phyloP scores from a whole-genome alignment of 169 alveolate species.

The Plasmodium malariae region DNA sequence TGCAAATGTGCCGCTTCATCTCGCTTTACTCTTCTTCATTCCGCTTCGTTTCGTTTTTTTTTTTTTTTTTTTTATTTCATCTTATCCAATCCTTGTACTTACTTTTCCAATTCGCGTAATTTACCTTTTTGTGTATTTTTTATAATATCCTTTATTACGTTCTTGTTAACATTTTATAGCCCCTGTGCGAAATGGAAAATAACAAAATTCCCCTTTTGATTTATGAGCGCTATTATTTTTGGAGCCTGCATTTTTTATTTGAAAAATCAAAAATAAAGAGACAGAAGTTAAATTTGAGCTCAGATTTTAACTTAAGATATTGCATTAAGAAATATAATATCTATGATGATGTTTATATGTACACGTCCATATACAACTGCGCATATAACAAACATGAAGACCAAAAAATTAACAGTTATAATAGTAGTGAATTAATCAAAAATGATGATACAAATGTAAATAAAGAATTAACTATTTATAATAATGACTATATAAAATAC shows the following conservation, averaged over 20 bases:
- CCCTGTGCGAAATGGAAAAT: conserved; percentile 6
- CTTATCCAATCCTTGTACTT: neutral
- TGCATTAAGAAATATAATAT: conserved; percentile 4
- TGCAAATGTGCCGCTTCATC: neutral
- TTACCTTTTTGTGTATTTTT: neutral
- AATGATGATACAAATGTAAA: neutral
- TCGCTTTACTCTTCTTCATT: neutral
- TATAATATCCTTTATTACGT: neutral
- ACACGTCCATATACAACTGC: conserved; percentile 45
- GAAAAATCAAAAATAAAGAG: conserved; percentile 70
- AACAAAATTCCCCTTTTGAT: conserved; percentile 60
- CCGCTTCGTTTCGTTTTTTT: neutral
- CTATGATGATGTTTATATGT: conserved; percentile 48
- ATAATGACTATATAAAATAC: conserved; percentile 23
- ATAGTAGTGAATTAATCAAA: conserved; percentile 2
- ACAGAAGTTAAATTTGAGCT: conserved; percentile 31
- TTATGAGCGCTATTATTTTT: conserved; percentile 56
- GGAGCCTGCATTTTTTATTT: conserved; percentile 67
- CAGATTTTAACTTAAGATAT: neutral
- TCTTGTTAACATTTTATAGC: conserved; percentile 29
- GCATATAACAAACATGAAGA: conserved; percentile 25
- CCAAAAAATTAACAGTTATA: neutral
- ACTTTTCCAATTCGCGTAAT: neutral
- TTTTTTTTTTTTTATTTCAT: neutral
- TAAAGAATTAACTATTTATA: conserved; percentile 11